phyloP scores from a whole-genome alignment of 2,329 filamentous ascomycete species.

The Cladophialophora yegresii region DNA sequence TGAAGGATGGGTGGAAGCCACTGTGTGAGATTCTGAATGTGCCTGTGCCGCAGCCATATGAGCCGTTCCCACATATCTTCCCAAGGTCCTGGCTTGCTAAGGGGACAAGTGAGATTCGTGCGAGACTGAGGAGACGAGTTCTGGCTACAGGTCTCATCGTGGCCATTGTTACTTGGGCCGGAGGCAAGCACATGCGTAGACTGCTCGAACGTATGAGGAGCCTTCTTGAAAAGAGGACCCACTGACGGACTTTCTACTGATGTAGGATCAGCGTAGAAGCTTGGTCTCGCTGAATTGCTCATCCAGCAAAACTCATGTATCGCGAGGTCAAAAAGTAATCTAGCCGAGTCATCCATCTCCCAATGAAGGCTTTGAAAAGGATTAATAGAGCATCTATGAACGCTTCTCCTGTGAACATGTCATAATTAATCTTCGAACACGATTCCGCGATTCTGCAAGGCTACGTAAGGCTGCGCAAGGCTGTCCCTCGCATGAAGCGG shows the following conservation, averaged over 20 bases:
- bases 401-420: background rate
- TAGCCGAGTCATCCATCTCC: background rate
- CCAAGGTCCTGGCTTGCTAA: conserved; percentile 7
- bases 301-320: background rate
- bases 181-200: background rate
- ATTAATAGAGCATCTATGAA: background rate
- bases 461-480: background rate
- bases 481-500: background rate
- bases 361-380: background rate
- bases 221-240: background rate
- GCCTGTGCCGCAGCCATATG: background rate
- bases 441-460: background rate
- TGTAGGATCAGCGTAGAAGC: background rate
- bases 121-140: background rate
- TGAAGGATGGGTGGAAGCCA: conserved; percentile 9
- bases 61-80: conserved; percentile 12
- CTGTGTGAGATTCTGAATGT: conserved; percentile 12
- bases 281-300: background rate
- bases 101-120: background rate
- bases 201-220: background rate
- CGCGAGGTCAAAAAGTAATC: background rate
- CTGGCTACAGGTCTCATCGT: background rate
- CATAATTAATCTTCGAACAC: background rate
- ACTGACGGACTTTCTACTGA: background rate
- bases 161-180: background rate